Conservation (phyloP, 257 asterid species). For the Ehretia macrophylla region DNA sequence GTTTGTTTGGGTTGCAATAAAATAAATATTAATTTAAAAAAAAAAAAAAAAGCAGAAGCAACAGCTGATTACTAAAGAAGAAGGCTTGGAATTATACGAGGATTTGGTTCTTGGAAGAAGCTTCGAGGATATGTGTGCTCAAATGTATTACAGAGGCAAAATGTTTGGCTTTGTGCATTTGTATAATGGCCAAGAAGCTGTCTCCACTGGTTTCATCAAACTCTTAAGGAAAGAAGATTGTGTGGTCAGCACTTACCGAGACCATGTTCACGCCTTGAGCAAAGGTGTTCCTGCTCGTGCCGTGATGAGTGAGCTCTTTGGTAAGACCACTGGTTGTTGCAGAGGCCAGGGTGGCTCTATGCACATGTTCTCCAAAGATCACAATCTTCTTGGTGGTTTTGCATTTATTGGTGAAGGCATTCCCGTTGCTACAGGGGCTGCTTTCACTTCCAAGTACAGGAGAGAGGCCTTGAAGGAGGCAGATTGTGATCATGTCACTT, state of each 20-base stretch:
- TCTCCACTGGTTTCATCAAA: conserved; percentile 94
- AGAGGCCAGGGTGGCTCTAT: conserved; percentile 99
- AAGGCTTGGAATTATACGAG: conserved; percentile 76
- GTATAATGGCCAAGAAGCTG: conserved; percentile 96
- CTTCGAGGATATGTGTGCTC: conserved; percentile 99
- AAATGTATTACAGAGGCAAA: conserved; percentile 96
- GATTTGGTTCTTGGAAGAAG: conserved; percentile 87
- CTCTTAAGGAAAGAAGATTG: conserved; percentile 76
- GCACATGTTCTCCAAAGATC: conserved; percentile 99
- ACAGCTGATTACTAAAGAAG: conserved; percentile 82
- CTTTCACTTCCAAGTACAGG: conserved; percentile 80
- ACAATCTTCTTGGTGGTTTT: conserved; percentile 88
- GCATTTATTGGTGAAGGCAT: conserved; percentile 98
- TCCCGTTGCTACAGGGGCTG: conserved; percentile 95
- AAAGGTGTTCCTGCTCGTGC: conserved; percentile 91
- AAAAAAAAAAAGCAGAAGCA: too few species aligned
- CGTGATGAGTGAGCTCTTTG: conserved; percentile 98
- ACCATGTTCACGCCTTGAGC: conserved; percentile 96
- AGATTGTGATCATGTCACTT: conserved; percentile 79
- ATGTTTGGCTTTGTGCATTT: conserved; percentile 98
- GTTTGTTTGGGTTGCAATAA: not conserved
- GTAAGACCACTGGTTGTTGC: conserved; percentile 97
- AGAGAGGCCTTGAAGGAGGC: conserved; percentile 78
- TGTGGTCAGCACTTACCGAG: conserved; percentile 90
- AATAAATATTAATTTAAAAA: conserved; percentile 1